Evolutionary conservation across 2,329 filamentous ascomycete genomes (phyloP).

Genomic region (Aspergillus spinulosporus): DNA sequence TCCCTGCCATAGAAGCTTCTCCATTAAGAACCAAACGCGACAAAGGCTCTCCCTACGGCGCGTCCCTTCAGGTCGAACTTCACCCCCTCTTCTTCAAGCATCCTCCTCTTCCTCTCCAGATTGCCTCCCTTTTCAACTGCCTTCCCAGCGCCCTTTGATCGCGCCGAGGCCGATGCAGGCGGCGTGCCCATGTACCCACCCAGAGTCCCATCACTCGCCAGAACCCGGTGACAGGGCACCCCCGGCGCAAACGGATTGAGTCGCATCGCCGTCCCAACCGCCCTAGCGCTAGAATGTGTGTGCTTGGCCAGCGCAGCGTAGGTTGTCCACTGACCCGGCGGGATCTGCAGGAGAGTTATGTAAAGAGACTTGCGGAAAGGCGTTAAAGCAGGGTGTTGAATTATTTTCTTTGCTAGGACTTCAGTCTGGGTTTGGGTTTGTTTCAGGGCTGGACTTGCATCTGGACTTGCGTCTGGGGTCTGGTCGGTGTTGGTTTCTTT

Average conservation of each 20-base stretch:
- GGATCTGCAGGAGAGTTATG: constrained; percentile 72
- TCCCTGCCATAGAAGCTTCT: background rate
- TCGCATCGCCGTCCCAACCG: constrained; percentile 74
- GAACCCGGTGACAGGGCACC: constrained; percentile 78
- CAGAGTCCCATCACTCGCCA: constrained; percentile 66
- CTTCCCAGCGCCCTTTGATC: constrained; percentile 29
- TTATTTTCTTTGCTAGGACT: constrained; percentile 3
- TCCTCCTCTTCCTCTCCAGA: constrained; percentile 39
- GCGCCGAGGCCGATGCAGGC: constrained; percentile 33
- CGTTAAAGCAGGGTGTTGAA: constrained; percentile 47
- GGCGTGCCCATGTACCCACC: constrained; percentile 52
- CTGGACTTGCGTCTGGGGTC: background rate
- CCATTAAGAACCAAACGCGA: background rate
- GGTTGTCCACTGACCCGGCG: constrained; percentile 71
- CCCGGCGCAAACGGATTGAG: constrained; percentile 79
- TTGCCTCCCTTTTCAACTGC: constrained; percentile 24
- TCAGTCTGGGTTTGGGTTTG: no score
- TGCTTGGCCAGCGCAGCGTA: constrained; percentile 71
- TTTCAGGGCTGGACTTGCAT: background rate
- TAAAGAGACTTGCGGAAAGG: constrained; percentile 60
- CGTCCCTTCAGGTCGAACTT: constrained; percentile 36
- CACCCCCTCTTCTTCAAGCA: constrained; percentile 39
- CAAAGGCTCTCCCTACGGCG: constrained; percentile 24
- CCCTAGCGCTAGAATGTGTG: constrained; percentile 69
- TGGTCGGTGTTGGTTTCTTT: background rate